These are phyloP conservation scores for Apiospora aurea DNA, from an alignment of 2,329 filamentous ascomycete species.

Conservation along the genomic window DNA sequence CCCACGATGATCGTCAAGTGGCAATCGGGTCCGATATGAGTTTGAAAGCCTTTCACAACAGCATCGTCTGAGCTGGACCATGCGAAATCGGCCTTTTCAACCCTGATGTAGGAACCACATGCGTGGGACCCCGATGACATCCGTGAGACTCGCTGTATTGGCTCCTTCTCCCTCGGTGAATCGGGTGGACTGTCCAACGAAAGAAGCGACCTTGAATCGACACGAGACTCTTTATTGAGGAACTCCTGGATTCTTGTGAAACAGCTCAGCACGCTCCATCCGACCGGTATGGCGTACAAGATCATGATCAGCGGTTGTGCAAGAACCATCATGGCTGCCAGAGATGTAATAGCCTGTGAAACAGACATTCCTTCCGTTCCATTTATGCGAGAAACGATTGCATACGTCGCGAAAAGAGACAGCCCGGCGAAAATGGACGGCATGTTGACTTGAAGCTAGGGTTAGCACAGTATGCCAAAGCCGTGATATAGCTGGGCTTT, in stretches of 20 bases:
- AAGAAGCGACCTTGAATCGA: slow-evolving; percentile 16
- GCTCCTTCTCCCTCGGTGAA: slow-evolving; percentile 2
- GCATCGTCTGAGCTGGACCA: slow-evolving; percentile 17
- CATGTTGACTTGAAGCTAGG: slow-evolving; percentile 24
- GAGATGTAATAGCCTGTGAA: slow-evolving; percentile 36
- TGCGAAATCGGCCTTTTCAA: slow-evolving; percentile 21
- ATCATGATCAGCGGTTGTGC: slow-evolving; percentile 35
- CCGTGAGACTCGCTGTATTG: neutral
- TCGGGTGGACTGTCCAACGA: neutral
- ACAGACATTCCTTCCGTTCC: slow-evolving; percentile 30
- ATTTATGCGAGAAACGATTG: slow-evolving; percentile 32
- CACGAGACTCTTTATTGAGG: slow-evolving; percentile 24
- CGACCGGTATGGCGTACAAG: slow-evolving; percentile 34
- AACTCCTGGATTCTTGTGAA: slow-evolving; percentile 38
- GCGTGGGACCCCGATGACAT: neutral
- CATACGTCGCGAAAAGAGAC: slow-evolving; percentile 39
- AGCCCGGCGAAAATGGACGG: slow-evolving; percentile 33
- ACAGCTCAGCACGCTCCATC: slow-evolving; percentile 38
- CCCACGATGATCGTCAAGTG: slow-evolving; percentile 27
- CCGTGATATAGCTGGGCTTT: neutral
- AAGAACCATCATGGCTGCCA: slow-evolving; percentile 38
- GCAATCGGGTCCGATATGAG: slow-evolving; percentile 22
- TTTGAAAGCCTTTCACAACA: slow-evolving; percentile 21
- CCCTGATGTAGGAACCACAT: neutral
- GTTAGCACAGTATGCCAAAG: neutral